Conservation (phyloP, 78 protist genomes). For the Dictyostelium firmibasis region DNA sequence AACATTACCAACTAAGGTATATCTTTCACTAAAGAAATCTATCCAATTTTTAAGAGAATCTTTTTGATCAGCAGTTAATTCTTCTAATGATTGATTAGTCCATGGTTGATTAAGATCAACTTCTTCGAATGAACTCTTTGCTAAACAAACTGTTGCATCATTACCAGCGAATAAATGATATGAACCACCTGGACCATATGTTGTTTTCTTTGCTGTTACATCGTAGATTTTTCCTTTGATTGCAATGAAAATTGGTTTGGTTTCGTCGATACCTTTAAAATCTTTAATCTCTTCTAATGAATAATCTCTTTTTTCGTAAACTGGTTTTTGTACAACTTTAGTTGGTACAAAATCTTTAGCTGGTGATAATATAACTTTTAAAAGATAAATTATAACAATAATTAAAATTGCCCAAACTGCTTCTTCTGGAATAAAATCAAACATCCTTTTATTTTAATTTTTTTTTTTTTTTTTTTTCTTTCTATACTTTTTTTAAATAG, state of each 20-base stretch:
- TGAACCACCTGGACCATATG: conserved; percentile 75
- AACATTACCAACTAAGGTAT: conserved; percentile 60
- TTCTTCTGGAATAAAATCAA: conserved; percentile 73
- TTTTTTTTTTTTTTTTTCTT: not conserved
- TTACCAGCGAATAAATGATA: conserved; percentile 50
- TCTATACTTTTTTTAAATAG: too few relatives aligned
- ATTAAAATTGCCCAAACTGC: conserved; percentile 43
- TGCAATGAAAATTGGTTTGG: conserved; percentile 48
- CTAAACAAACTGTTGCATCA: conserved; percentile 69
- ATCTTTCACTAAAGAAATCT: conserved; percentile 70
- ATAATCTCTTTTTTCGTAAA: conserved; percentile 54
- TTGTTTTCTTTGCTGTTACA: conserved; percentile 25
- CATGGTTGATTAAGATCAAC: not conserved
- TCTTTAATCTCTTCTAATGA: conserved; percentile 29
- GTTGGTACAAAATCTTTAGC: not conserved
- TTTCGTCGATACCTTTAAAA: not conserved
- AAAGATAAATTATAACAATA: conserved; percentile 35
- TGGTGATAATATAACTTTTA: conserved; percentile 34
- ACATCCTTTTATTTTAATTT: not conserved
- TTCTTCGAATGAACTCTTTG: conserved; percentile 8
- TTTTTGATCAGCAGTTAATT: conserved; percentile 6
- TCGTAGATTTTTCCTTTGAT: conserved; percentile 67
- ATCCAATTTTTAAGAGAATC: conserved; percentile 63
- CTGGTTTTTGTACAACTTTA: not conserved
- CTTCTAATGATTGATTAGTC: not conserved